Evolutionary conservation across 2,329 filamentous ascomycete genomes (phyloP), one percentile per base, ranked within the genome.

Genomic region (Zymoseptoria crescenta): DNA sequence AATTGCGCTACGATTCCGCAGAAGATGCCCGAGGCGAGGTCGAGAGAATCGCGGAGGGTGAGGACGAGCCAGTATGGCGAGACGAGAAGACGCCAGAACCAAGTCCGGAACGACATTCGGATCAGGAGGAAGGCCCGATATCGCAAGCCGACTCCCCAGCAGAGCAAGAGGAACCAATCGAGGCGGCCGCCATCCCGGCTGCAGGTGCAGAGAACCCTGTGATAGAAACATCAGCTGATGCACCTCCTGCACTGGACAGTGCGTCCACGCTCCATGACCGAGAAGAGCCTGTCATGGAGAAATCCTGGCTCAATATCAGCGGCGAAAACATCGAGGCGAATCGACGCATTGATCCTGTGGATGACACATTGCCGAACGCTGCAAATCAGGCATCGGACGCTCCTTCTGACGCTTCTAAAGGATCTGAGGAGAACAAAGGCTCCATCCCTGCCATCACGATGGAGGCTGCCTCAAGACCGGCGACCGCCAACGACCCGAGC

Each of bases 1-100:
- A 77, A 28, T 75, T 85, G 59, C 79, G 83, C 52, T 66, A 69
- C 45, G 60, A 64, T 13, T 57, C 59, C 10, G 58, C 55, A 13
- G 35, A 45, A 45, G 35, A 45, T 45, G 35, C 35, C 7, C 35
- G 35, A n/a, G n/a, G 13, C 35, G 35, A 45, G 35, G 35, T 45
- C 13, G 35, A 45, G 35, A 45, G 35, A 5, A 45, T 45, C 13
- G 35, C 35, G 16, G 35, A 45, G 35, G 35, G 13, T 16, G 35
- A 45, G n/a, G 10, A 45, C 13, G 35, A 45, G 35, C 6, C 35
- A 45, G n/a, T 16, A 45, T 45, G 7, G 35, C 9, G 13, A 16
- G 35, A 45, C 35, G 13, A 45, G 35, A 13, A 45, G 35, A 45
- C 35, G 35, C 4, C 35, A 45, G 35, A 45, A 16, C 35, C 35